Evolutionary conservation across 1,139 yeast species (phyloP), one percentile per base, ranked within the genome.

Genomic region (Diutina siamensis): DNA sequence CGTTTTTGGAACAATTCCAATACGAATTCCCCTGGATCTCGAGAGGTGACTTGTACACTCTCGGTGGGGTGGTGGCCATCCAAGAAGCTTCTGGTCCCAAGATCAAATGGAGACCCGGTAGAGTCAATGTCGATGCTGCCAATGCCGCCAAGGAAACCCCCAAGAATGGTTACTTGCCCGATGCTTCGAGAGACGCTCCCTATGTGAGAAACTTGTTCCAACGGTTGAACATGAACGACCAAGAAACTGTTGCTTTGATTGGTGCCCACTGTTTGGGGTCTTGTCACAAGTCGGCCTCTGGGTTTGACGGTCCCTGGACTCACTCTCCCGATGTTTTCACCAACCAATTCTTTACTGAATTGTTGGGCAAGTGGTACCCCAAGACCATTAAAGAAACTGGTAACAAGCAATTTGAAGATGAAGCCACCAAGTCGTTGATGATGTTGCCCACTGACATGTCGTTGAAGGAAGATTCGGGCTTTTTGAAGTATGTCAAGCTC

Each of bases 271-370:
- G 84, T 50, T 71, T 87, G 52, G 96, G 96, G 50, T 64, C 74
- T 55, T 84, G 95, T 58, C 95, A 86, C 64, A 61, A 69, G 32
- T 56, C 66, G 44, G 70, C 71, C 52, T 73, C 83, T 12, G 97
- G 96, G 2, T 89, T 68, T 61, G 94, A 83, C 51, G 97, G 97
- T 45, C 95, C 95, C 45, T 89, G 97, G 97, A 94, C 92, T 48
- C 92, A 89, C 48, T 80, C 88, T 36, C 85, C 87, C 55, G 88
- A 88, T 54, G 68, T 76, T 63, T 85, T 89, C 63, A 80, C 92
- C 54, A 87, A 86, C 62, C 92, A 83, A 54, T 87, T 83, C 64
- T 89, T 65, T 68, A 79, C 76, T 50, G 72, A 85, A 57, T 74
- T 89, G 53, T 65, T 87, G 53, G 72, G 76, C 56, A 85, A 79